A percentile compares a stretch with the other conserved stretches of the same genome.
Evolutionary conservation across 108 stramenopile species (phyloP).

Genomic region (Pseudonitzschia multiseries): DNA sequence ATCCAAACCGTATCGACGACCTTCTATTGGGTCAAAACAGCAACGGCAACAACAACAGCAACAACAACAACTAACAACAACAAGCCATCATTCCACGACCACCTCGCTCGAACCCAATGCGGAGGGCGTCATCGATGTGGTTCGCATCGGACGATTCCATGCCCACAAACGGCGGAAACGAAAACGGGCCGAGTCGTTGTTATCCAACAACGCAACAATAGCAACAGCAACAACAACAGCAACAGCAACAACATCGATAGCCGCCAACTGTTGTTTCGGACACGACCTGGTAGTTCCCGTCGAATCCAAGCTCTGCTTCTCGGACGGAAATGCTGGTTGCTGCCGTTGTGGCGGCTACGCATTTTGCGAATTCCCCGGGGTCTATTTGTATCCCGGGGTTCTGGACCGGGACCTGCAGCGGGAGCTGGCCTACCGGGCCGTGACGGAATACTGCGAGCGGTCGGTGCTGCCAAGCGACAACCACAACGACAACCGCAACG

Average conservation of each 20-base stretch:
- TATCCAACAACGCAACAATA: too few relatives aligned
- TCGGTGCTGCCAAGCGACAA: slow-evolving; percentile 8
- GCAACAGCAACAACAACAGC: not conserved
- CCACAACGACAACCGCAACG: not conserved
- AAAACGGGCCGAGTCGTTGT: not conserved
- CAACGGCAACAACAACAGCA: not conserved
- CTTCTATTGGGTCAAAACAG: slow-evolving; percentile 25
- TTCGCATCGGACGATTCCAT: not conserved
- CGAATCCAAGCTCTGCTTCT: not conserved
- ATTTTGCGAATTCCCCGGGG: slow-evolving; percentile 39
- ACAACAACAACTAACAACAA: too few relatives aligned
- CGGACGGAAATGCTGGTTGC: not conserved
- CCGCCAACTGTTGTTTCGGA: not conserved
- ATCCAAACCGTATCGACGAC: slow-evolving; percentile 46
- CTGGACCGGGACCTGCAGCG: slow-evolving; percentile 34
- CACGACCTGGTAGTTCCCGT: not conserved
- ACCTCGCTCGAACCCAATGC: not conserved
- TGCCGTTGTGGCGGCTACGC: not conserved
- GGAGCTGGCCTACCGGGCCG: slow-evolving; percentile 38
- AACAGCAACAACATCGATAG: not conserved
- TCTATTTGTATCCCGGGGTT: slow-evolving; percentile 51
- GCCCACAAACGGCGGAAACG: not conserved
- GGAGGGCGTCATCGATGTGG: not conserved
- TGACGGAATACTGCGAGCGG: slow-evolving; percentile 52
- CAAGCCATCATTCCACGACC: too few relatives aligned